Base-by-base conservation (phyloP, 1,139 yeast species). In the Magnusiomyces ingens region DNA sequence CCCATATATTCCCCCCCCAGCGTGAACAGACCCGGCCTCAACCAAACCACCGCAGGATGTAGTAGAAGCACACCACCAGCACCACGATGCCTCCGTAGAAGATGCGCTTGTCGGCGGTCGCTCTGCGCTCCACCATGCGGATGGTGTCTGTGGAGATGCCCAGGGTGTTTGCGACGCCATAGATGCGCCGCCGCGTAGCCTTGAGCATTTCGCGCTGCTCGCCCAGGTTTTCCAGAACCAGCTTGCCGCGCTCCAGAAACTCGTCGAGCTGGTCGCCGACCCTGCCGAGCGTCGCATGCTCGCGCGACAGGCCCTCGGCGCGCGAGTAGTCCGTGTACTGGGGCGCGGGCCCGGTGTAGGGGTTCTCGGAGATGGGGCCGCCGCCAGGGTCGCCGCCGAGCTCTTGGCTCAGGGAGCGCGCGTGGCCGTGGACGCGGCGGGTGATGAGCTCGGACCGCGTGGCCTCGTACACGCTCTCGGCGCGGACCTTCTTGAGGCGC, bases 71-170 rank as follows among this genome's bases (percentile, higher is more conserved):
- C 15, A 84, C 74, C 56, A 91, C 65, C 73, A 87, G 78, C 36
- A 84, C 59, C 1, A 79, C 54, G 3, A 87, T 80, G 35, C 91
- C 89, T 19, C 84, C 82, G 77, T 88, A 90, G 67, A 93, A 94
- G 42, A 93, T 73, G 78, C 90, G 80, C 67, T 90, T 90, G 68
- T 93, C 99, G 68, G 88, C 87, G 61, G 79, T 80, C n/a, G 96
- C 94, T 54, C 96, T 79, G 60, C 81, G 79, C 68, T 90, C 95
- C 48, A 93, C 85, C 57, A 80, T 77, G 54, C 88, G 74, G 49
- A 93, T 90, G 1, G 99, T 93, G 8, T 86, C 86, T 60, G 81
- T 84, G 49, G 96, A 86, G 2, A 93, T 85, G 2, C 98, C 98
- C 58, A 93, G 75, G 0, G 96, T 89, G 50, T 81, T 75, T 59